Evolutionary conservation across 169 alveolate genomes (phyloP).

Genomic region (Cryptosporidium baileyi): DNA sequence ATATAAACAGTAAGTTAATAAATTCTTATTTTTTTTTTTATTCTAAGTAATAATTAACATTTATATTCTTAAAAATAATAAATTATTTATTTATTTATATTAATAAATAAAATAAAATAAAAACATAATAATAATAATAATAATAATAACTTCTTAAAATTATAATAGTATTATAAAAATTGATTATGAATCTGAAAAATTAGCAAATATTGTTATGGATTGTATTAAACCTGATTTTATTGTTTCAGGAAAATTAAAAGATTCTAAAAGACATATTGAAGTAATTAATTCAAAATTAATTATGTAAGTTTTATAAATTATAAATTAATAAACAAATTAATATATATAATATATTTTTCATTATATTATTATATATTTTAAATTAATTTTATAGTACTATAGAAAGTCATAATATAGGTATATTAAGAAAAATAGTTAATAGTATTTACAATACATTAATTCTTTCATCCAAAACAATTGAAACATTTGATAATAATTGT

Average conservation of each 20-base stretch:
- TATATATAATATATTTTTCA: neutral
- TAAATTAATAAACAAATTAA: neutral
- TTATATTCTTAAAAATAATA: no score
- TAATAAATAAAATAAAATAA: no score
- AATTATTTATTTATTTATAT: no score
- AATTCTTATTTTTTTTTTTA: no score
- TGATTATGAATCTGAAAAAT: neutral
- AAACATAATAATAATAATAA: no score
- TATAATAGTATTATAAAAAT: conserved; percentile 7
- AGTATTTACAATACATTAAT: conserved; percentile 23
- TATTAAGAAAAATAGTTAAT: conserved; percentile 32
- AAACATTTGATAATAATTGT: neutral
- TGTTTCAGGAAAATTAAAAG: neutral
- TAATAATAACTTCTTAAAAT: no score
- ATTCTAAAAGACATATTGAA: neutral
- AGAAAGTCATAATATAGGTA: conserved; percentile 12
- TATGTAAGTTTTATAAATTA: neutral
- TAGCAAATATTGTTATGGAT: conserved; percentile 41
- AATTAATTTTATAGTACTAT: neutral
- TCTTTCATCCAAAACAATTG: conserved; percentile 29
- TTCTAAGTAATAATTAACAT: no score
- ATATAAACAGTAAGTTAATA: no score
- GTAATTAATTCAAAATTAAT: neutral
- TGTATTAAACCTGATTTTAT: conserved; percentile 48
- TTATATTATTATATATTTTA: neutral